These are phyloP conservation scores for Albatrellus ellisii DNA, from an alignment of 768 basidiomycete species.

Conservation along the genomic window DNA sequence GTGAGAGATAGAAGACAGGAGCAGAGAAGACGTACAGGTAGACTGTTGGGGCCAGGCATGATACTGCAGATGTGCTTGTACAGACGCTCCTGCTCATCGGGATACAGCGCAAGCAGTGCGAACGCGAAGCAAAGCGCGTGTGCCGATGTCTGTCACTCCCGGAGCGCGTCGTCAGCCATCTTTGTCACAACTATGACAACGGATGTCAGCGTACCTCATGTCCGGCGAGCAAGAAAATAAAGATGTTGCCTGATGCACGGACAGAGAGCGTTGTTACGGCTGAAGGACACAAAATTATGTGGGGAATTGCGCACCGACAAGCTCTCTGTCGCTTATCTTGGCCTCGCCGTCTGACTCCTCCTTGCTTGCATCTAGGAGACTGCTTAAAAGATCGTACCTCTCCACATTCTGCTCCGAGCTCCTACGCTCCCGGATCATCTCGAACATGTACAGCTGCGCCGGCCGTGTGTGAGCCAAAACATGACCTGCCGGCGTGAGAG, in stretches of 20 bases:
- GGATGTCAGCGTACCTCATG: conserved; percentile 18
- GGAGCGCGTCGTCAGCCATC: neutral
- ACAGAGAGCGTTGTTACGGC: neutral
- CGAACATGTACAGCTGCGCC: conserved; percentile 18
- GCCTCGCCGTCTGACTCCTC: conserved; percentile 6
- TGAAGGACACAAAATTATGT: neutral
- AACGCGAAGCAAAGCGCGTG: conserved; percentile 26
- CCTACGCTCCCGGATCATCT: conserved; percentile 15
- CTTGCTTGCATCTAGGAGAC: conserved; percentile 14
- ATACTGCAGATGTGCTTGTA: conserved; percentile 23
- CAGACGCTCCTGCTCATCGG: conserved; percentile 28
- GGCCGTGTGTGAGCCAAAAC: neutral
- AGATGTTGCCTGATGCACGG: conserved; percentile 5
- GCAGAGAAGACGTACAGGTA: conserved; percentile 1
- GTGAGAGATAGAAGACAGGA: too few relatives aligned
- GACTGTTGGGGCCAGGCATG: conserved; percentile 18
- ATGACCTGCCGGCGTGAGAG: neutral
- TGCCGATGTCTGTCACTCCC: conserved; percentile 21
- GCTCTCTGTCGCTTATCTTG: conserved; percentile 14
- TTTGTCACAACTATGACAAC: neutral
- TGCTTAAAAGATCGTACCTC: conserved; percentile 17
- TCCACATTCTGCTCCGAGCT: conserved; percentile 11
- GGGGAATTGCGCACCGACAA: conserved; percentile 7
- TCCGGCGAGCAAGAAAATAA: conserved; percentile 24
- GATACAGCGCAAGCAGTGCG: conserved; percentile 28